Evolutionary conservation across 1,284 basidiomycete species (phyloP), one percentile per base, ranked within the genome.

Genomic region (Rhodotorula sp.): DNA sequence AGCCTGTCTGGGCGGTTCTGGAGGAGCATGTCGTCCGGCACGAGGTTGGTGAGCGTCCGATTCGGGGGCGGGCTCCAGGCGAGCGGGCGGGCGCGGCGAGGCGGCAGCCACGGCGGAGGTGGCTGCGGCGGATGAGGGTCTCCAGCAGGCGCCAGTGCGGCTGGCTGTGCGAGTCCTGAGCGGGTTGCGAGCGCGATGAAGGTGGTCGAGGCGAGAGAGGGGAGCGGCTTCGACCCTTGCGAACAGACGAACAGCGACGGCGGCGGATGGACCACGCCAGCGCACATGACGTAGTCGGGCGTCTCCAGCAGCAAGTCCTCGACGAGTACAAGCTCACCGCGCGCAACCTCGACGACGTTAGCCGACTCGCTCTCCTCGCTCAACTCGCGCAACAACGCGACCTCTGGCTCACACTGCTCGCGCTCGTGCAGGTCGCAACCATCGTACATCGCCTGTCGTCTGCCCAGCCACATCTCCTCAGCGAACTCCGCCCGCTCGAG

Each of bases 271-370:
- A 28, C 30, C 30, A 30, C 16, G 4, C 11, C 37, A 9, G 48
- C 52, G 44, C 31, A 28, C 13, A 37, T 54, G 81, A 56, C 6
- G 18, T 60, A 11, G 60, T 68, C 24, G 56, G 87, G 0, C 73
- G 82, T 0, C 81, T 87, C 22, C 88, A 92, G 77, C 83, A 86
- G 3, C 85, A 89, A 52, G 86, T 90, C 9, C 83, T 92, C 44
- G 89, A 88, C 86, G 90, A 92, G 78, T 92, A 91, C 77, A 86
- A 87, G 30, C 89, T 88, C 75, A 82, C 91, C 24, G 85, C 87
- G 0, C 83, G 87, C 59, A 86, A 89, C 76, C 82, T 91, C 71
- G 88, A 87, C 78, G 81, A 83, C 76, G 90, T 91, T 74, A 65
- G 28, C 46, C 31, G 22, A 60, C 55, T 46, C 26, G 54, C 51